These are phyloP conservation scores for Flaveria bidentis DNA, from an alignment of 129 eudicot species.

Conservation along the genomic window DNA sequence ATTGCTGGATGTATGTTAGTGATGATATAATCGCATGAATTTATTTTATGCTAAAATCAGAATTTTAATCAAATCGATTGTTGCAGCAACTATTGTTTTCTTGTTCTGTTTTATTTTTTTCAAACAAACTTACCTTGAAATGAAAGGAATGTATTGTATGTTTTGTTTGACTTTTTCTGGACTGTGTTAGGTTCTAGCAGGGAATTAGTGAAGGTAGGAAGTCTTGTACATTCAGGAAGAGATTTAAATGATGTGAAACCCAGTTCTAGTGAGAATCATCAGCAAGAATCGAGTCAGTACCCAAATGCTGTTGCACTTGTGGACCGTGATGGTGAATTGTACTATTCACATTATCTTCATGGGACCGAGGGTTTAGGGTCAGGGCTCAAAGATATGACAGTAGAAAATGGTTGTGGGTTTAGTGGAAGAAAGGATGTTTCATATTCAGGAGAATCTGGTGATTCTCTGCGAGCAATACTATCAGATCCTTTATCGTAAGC, in stretches of 20 bases:
- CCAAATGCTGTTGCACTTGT: slow-evolving; percentile 50
- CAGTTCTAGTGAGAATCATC: slow-evolving; percentile 42
- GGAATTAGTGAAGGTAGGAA: slow-evolving; percentile 51
- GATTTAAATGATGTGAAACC: slow-evolving; percentile 42
- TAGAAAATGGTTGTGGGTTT: slow-evolving; percentile 68
- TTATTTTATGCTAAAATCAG: too few species aligned
- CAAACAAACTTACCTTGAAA: slow-evolving; percentile 7
- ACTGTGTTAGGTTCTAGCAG: slow-evolving; percentile 43
- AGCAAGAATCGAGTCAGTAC: slow-evolving; percentile 36
- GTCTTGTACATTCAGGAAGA: slow-evolving; percentile 39
- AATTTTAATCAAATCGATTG: too few species aligned
- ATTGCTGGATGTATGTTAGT: neutral
- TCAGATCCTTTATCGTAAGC: slow-evolving; percentile 89
- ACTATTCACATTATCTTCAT: slow-evolving; percentile 53
- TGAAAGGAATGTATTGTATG: neutral
- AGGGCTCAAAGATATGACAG: slow-evolving; percentile 52
- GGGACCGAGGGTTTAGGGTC: slow-evolving; percentile 56
- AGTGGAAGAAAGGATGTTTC: slow-evolving; percentile 73
- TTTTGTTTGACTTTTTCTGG: slow-evolving; percentile 9
- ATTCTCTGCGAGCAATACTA: slow-evolving; percentile 67
- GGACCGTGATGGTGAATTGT: slow-evolving; percentile 54
- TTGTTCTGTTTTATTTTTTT: neutral
- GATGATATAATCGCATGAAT: neutral
- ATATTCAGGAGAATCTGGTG: slow-evolving; percentile 58
- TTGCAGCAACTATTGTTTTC: neutral